Evolutionary conservation across 1,139 yeast genomes (phyloP).

Genomic region (Nakaseomyces sp.): DNA sequence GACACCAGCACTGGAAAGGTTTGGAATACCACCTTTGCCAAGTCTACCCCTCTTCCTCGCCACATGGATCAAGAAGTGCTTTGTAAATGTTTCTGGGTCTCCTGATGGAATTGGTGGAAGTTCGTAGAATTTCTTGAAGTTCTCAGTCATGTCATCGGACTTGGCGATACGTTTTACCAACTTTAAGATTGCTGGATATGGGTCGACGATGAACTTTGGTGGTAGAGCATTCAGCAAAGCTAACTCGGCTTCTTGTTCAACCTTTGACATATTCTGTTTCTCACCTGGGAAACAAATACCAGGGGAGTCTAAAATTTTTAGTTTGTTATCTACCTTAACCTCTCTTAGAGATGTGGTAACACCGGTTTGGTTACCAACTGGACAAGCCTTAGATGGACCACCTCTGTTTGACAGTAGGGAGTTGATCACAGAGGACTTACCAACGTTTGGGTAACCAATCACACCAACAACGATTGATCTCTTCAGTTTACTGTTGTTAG

Average conservation of each 20-base stretch:
- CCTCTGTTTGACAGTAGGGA: conserved; percentile 82
- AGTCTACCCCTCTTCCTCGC: conserved; percentile 90
- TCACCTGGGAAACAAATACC: conserved; percentile 93
- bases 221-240: conserved; percentile 86
- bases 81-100: conserved; percentile 59
- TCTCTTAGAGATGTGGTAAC: conserved; percentile 88
- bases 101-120: conserved; percentile 69
- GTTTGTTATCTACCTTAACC: conserved; percentile 82
- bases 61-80: conserved; percentile 81
- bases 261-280: conserved; percentile 40
- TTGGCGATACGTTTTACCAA: conserved; percentile 67
- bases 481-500: conserved; percentile 74
- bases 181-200: conserved; percentile 70
- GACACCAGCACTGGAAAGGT: conserved; percentile 74
- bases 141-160: conserved; percentile 64
- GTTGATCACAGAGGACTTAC: conserved; percentile 91
- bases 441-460: conserved; percentile 92
- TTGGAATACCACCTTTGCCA: conserved; percentile 89
- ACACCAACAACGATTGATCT: conserved; percentile 94
- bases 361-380: conserved; percentile 97
- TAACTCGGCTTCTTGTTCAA: conserved; percentile 76
- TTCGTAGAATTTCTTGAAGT: conserved; percentile 62
- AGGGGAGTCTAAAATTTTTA: conserved; percentile 87
- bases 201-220: conserved; percentile 77
- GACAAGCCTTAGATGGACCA: conserved; percentile 65